A percentile compares a stretch with the other conserved stretches of the same genome.
Conservation (phyloP, 1,139 yeast species). For the Eremothecium sinecaudum region DNA sequence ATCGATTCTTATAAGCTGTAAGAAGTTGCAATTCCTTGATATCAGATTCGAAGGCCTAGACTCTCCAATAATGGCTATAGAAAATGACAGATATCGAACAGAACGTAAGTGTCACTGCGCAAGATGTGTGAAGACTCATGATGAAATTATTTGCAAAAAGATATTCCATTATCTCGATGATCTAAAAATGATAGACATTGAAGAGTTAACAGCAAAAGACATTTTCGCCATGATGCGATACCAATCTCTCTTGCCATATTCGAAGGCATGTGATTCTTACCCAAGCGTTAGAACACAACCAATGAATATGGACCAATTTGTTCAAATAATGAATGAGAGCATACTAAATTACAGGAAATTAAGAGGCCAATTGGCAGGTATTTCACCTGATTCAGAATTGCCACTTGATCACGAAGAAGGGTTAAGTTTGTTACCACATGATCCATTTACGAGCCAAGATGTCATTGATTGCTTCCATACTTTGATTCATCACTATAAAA, state of each 20-base stretch:
- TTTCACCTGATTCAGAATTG: constrained; percentile 5
- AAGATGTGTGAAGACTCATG: constrained; percentile 25
- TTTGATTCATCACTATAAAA: constrained; percentile 32
- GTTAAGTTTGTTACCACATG: constrained; percentile 20
- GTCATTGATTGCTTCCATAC: constrained; percentile 32
- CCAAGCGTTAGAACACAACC: constrained; percentile 36
- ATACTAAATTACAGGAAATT: constrained; percentile 20
- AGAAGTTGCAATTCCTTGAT: constrained; percentile 33
- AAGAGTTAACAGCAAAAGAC: constrained; percentile 30
- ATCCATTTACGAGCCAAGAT: constrained; percentile 29
- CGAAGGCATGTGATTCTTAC: constrained; percentile 35
- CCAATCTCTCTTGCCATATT: constrained; percentile 33
- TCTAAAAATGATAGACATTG: constrained; percentile 24
- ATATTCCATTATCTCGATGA: constrained; percentile 29
- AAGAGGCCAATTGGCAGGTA: constrained; percentile 18
- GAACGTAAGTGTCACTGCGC: constrained; percentile 31
- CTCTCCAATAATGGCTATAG: constrained; percentile 27
- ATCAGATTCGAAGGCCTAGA: constrained; percentile 32
- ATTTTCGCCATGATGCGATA: constrained; percentile 31
- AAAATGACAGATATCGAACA: constrained; percentile 22
- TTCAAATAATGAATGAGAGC: constrained; percentile 28
- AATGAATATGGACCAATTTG: constrained; percentile 30
- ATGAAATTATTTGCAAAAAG: constrained; percentile 27
- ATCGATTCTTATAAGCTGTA: constrained; percentile 29
- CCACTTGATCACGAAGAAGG: constrained; percentile 10